Evolutionary conservation across 257 asterid species (phyloP), one percentile per base, ranked within the genome.

Genomic region (Thymus quinquecostatus): DNA sequence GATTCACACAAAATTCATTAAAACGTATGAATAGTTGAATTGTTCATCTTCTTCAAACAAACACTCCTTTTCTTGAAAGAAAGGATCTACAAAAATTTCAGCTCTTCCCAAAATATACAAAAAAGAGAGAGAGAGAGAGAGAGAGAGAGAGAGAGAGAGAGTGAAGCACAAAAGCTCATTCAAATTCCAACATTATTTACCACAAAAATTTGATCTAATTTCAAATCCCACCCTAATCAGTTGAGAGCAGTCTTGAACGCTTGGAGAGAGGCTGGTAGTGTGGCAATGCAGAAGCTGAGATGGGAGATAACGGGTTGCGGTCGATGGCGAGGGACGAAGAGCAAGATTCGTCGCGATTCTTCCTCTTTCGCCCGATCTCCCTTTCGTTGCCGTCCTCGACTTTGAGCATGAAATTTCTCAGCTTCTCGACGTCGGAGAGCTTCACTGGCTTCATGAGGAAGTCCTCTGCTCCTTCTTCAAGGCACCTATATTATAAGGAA

Each of bases 401-500:
- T 30, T 73, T 81, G 60, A 89, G 64, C 14, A 91, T 70, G 77
- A 82, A 69, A 11, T 87, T 86, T 59, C 77, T 77, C 30, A 89
- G 67, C 41, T 93, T 92, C 80, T 84, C 77, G 2, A 91, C 97
- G 30, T 91, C 97, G 0, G 95, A 71, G 43, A 91, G 88, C 86
- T 87, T 82, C 4, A 91, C 91, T 0, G 98, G 98, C 87, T 92
- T 92, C 49, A 90, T 82, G 0, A 92, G 92, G 77, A 85, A 92
- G 40, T 90, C 97, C 40, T 90, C 86, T 0, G 98, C 98, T 43
- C 98, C 98, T 79, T 86, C 98, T 73, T 92, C 96, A 57, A 92
- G 65, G 65, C 98, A 92, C 70, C 98, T 90, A 33, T 48, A 1
- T 11, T 5, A 34, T 1, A 2, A 43, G 3, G 1, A 65, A 58